A percentile compares a stretch with the other conserved stretches of the same genome.
These are phyloP conservation scores for Trichosporon faecale DNA, from an alignment of 1,284 basidiomycete genomes.

Conservation along the genomic window DNA sequence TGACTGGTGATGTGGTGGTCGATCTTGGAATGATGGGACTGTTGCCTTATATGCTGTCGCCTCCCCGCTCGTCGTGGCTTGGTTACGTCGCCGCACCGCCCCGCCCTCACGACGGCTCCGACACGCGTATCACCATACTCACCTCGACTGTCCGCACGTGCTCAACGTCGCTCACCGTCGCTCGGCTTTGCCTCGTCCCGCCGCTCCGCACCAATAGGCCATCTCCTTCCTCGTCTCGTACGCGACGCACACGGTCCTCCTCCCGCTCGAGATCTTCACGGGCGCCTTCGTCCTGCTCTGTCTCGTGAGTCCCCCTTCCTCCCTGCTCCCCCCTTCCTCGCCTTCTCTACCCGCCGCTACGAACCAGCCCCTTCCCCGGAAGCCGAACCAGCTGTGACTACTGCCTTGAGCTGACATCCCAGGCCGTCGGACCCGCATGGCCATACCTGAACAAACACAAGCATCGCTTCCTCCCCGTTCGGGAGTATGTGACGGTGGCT, in stretches of 20 bases:
- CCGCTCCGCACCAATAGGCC: constrained; percentile 22
- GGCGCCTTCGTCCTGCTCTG: constrained; percentile 35
- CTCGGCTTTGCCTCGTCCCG: not conserved
- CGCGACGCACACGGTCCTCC: constrained; percentile 33
- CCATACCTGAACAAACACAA: constrained; percentile 40
- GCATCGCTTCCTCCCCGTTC: constrained; percentile 40
- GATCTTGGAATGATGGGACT: not conserved
- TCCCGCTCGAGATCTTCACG: constrained; percentile 40
- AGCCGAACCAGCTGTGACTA: too few relatives aligned
- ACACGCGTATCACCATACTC: too few relatives aligned
- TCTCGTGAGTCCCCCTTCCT: constrained; percentile 27
- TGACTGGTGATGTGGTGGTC: not conserved
- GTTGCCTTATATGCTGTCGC: not conserved
- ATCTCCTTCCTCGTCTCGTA: constrained; percentile 38
- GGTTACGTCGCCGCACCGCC: too few relatives aligned
- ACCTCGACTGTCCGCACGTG: too few relatives aligned
- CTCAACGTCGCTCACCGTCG: not conserved
- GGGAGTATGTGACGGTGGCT: constrained; percentile 15
- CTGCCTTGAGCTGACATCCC: constrained; percentile 12
- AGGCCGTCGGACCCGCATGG: constrained; percentile 43
- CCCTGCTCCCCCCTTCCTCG: too few relatives aligned
- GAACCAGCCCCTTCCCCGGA: too few relatives aligned
- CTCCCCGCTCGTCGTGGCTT: too few relatives aligned
- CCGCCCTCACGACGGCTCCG: too few relatives aligned
- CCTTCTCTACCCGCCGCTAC: not conserved